Evolutionary conservation across 1,284 basidiomycete species (phyloP), one percentile per base, ranked within the genome.

Genomic region (Austroboletus novae-zelandiae): DNA sequence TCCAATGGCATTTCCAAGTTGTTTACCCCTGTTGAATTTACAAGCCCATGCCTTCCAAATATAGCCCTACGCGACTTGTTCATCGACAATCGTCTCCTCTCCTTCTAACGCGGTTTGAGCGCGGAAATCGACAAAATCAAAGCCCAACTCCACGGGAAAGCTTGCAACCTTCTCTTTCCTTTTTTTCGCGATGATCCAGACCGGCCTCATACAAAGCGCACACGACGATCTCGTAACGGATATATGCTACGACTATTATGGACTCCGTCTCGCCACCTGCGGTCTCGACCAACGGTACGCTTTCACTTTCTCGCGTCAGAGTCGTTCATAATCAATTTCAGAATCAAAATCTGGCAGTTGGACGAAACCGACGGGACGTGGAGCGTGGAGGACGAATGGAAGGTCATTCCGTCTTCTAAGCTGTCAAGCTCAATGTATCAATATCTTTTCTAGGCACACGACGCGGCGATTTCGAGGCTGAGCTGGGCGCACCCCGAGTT

Each of bases 401-500:
- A 93, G 77, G 91, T 89, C 51, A 32, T 77, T 61, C 18, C 36
- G 10, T 42, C 18, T 17, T 47, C n/a, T 35, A 17, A 40, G 34
- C 23, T n/a, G 25, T 43, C 11, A 32, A 40, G 34, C 25, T 27
- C 37, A 47, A 50, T 36, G 37, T 5, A 6, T 53, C 47, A 36
- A 14, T 29, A 27, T 27, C 52, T 47, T 23, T 11, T 63, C 20
- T 39, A 94, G 90, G 93, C 93, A 14, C 93, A 95, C 67, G 91
- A 94, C 61, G 92, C 92, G 10, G 83, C 92, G 1, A 76, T 94
- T 36, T 81, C 91, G 9, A 85, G 81, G 66, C 61, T 95, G n/a
- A 81, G 80, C 48, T 96, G 92, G 86, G 90, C 91, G 2, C 91
- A 94, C 63, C 92, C 94, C 7, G 84, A 94, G 66, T 93, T 92